These are phyloP conservation scores for Verruconis gallopava DNA, from an alignment of 2,329 filamentous ascomycete genomes.

Conservation along the genomic window DNA sequence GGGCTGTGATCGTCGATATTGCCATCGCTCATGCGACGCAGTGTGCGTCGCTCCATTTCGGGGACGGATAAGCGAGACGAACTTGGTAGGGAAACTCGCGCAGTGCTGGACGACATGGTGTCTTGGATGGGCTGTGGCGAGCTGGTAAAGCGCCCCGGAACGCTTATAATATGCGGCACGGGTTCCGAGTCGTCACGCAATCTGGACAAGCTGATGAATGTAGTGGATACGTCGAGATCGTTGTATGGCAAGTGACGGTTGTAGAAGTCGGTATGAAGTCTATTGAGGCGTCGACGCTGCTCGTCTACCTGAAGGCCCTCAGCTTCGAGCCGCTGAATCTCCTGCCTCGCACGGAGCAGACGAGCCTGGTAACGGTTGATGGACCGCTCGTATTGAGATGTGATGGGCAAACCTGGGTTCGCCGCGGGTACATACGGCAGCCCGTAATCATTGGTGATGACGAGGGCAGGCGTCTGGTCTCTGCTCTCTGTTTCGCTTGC, in stretches of 20 bases:
- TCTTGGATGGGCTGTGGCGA: background rate
- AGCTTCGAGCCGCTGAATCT: background rate
- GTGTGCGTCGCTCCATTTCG: slow-evolving; percentile 19
- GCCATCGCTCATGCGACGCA: slow-evolving; percentile 21
- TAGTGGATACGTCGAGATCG: background rate
- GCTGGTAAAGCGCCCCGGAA: background rate
- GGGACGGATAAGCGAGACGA: background rate
- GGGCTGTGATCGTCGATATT: background rate
- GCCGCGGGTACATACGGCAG: background rate
- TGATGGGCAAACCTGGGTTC: background rate
- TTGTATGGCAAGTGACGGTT: background rate
- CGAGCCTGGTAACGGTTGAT: background rate
- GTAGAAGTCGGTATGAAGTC: background rate
- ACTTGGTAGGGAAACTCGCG: background rate
- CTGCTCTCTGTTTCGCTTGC: background rate
- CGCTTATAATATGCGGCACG: background rate
- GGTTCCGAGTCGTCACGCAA: background rate
- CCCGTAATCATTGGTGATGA: background rate
- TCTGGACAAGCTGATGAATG: background rate
- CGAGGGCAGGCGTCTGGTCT: background rate
- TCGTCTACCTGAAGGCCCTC: background rate
- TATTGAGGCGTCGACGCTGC: background rate
- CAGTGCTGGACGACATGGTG: background rate
- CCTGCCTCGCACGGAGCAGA: background rate
- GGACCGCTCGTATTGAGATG: background rate